Base-by-base conservation (phyloP, 164 flowering plant species). In the Berberis vulgaris region DNA sequence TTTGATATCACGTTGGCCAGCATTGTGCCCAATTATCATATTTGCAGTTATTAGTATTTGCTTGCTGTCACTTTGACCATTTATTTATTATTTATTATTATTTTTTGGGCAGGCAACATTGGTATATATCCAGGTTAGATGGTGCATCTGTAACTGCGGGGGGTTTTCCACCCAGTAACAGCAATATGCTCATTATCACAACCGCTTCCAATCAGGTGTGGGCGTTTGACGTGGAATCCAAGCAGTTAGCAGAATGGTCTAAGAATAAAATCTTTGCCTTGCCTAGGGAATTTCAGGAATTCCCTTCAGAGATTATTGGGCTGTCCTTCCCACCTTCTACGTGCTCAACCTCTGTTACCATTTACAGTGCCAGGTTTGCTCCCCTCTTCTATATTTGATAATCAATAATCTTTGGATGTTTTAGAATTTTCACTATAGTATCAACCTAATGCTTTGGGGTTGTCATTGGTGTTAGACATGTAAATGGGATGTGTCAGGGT, bases 81-180 rank as follows among this genome's bases (percentile, higher is more conserved):
- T n/a, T n/a, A n/a, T 50, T 12, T 50, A 10, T 10, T 10, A n/a
- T n/a, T n/a, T 3, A 12, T 10, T 7, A 10, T 1, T 3, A 2
- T 57, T 66, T 65, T 26, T 62, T 73, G 8, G 50, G 66, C 84
- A 91, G 99, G 85, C 99, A 95, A 68, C 99, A 91, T 70, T 95
- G 98, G 97, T 95, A 89, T 73, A 77, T 91, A 69, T 82, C 98
- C 47, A 82, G 98, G 77, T 69, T 95, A 73, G 83, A 88, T 76
- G 92, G 89, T 55, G 94, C 98, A 58, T 89, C 98, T 57, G 95
- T 95, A 57, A 83, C 97, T 7, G 90, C 99, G 74, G 97, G 86
- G 67, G 97, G 99, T 42, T 95, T 91, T 70, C 81, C 83, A 72
- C 98, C 96, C 7, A 66, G 55, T 26, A 80, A 86, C 60, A 84